Evolutionary conservation across 176 grass and related monocot genomes (phyloP).

Genomic region (Melocanna baccifera): DNA sequence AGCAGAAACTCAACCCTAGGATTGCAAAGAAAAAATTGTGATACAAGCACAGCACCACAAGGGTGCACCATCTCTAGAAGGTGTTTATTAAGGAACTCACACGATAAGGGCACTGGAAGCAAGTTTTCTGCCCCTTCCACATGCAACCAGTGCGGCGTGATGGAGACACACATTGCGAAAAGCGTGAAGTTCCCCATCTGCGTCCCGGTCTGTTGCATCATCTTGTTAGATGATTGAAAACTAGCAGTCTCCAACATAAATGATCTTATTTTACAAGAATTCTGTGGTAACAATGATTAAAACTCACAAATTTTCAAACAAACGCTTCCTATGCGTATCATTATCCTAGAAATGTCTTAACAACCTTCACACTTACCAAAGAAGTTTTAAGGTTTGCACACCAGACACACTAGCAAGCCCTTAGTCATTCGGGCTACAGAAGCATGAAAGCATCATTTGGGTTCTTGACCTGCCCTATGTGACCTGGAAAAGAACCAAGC

Average conservation of each 20-base stretch:
- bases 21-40: not conserved
- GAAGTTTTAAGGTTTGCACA: not conserved
- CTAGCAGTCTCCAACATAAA: conserved; percentile 24
- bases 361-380: not conserved
- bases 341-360: not conserved
- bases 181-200: conserved; percentile 59
- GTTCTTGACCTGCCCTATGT: conserved; percentile 70
- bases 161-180: conserved; percentile 96
- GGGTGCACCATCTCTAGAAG: not conserved
- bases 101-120: conserved; percentile 90
- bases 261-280: not conserved
- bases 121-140: conserved; percentile 82
- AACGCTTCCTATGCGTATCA: not conserved
- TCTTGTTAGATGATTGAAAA: conserved; percentile 44
- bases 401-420: not conserved
- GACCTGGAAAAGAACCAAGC: conserved; percentile 44
- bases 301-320: not conserved
- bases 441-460: conserved; percentile 43
- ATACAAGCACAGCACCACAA: not conserved
- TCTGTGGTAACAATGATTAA: not conserved
- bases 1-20: not conserved
- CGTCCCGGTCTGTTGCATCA: conserved; percentile 60
- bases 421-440: not conserved
- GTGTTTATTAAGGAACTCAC: conserved; percentile 57
- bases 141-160: conserved; percentile 82